Base-by-base conservation (phyloP, 306 rosid species). In the Mimosa pudica region DNA sequence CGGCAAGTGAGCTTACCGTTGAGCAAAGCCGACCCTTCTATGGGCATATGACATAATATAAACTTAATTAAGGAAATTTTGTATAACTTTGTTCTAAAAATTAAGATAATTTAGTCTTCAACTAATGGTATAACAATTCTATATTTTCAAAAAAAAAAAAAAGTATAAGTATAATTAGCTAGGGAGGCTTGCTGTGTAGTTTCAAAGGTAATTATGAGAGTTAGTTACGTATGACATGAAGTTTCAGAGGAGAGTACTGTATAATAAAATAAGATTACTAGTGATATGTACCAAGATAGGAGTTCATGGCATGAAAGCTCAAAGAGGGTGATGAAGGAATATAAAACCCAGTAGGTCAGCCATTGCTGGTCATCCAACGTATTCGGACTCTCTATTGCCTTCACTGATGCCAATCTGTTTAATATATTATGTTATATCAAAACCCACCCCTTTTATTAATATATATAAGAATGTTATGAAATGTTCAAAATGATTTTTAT, bases 291-390 rank as follows among this genome's bases (percentile, higher is more conserved):
- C 95, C 96, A 90, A 69, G 82, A 87, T 6, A 90, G 86, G 71
- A 89, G 71, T 79, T 82, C 87, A 85, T 89, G 72, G 60, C 81
- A 84, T 24, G 89, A 89, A 61, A 90, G 90, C 86, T 93, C 96
- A 78, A 91, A 89, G 58, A 89, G 87, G 78, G 92, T 83, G 49
- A 89, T 77, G 77, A 90, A 80, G 61, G 97, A 93, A 83, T 90
- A 89, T 8, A 90, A 38, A 66, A 93, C 87, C 97, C 97, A 93
- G 46, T 93, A 90, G 4, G 94, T 90, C 55, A 93, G 90, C 97
- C 96, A 90, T 62, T 92, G 96, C 61, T 89, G 97, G 83, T 90
- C 94, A 74, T 93, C 96, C 35, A 90, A 84, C 18, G 91, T 81
- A 63, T 93, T 77, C 80, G 96, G 90, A 76, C 87, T 90, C 87